These are phyloP conservation scores for Dipodascopsis tothii DNA, from an alignment of 805 yeast genomes.

Conservation along the genomic window DNA sequence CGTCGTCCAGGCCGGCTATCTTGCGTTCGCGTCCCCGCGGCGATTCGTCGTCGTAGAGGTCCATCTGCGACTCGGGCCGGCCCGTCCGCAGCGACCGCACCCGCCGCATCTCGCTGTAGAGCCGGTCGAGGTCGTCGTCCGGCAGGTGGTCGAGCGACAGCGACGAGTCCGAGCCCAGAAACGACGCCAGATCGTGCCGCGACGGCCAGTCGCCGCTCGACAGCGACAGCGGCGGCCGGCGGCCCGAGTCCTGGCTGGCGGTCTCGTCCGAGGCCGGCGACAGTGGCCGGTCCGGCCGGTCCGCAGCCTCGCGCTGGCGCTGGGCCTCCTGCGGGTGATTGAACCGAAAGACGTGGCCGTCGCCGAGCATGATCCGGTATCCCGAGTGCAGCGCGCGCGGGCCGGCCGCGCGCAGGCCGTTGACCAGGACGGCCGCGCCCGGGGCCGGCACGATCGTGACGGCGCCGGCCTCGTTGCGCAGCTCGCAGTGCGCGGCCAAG, in stretches of 20 bases:
- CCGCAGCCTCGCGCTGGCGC: conserved; percentile 3
- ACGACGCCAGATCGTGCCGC: conserved; percentile 12
- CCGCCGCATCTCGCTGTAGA: conserved; percentile 19
- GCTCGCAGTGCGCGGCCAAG: conserved; percentile 20
- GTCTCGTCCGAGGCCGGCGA: conserved; percentile 9
- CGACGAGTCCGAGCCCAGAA: conserved; percentile 13
- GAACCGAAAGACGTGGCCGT: conserved; percentile 26
- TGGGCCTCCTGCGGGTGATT: conserved; percentile 23
- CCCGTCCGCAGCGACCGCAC: conserved; percentile 12
- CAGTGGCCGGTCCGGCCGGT: no score
- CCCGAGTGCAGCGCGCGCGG: conserved; percentile 24
- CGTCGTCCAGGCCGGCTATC: no score
- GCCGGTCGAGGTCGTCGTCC: conserved; percentile 19
- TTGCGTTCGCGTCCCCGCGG: no score
- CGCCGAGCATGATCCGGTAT: conserved; percentile 25
- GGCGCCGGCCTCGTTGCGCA: conserved; percentile 18
- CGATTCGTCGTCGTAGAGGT: conserved; percentile 11
- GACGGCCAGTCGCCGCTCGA: conserved; percentile 14
- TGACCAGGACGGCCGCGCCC: conserved; percentile 22
- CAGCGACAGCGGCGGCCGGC: conserved; percentile 9
- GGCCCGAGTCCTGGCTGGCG: conserved; percentile 9
- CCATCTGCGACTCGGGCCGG: conserved; percentile 11
- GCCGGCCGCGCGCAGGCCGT: conserved; percentile 19
- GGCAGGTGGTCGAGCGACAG: conserved; percentile 7
- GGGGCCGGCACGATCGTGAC: conserved; percentile 21